Evolutionary conservation across 176 grass and related monocot species (phyloP).

Genomic region (Oryza meridionalis): DNA sequence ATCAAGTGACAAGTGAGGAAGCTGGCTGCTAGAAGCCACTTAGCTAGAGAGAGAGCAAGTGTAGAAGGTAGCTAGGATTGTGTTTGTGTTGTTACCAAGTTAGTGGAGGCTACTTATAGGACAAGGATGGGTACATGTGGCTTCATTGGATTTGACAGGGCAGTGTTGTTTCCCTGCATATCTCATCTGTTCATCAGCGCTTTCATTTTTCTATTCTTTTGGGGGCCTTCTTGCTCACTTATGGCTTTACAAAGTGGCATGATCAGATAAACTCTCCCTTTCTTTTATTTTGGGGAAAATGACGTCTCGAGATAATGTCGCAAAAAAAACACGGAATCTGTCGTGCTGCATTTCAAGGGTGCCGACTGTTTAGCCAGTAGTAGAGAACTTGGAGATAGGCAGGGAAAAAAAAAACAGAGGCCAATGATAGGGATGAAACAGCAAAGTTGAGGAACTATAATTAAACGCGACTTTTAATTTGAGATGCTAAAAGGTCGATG

Average conservation of each 20-base stretch:
- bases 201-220: background rate
- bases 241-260: conserved; percentile 22
- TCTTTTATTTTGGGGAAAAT: conserved; percentile 41
- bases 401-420: background rate
- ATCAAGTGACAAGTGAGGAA: conserved; percentile 15
- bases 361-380: conserved; percentile 29
- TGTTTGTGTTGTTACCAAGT: conserved; percentile 23
- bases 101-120: conserved; percentile 68
- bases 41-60: conserved; percentile 31
- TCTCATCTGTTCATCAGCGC: conserved; percentile 1
- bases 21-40: conserved; percentile 2
- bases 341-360: conserved; percentile 4
- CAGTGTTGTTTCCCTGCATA: conserved; percentile 40
- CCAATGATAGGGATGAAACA: background rate
- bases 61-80: conserved; percentile 33
- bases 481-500: background rate
- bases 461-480: background rate
- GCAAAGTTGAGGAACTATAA: background rate
- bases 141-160: conserved; percentile 46
- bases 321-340: conserved; percentile 21
- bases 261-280: conserved; percentile 41
- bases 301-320: conserved; percentile 48
- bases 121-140: background rate
- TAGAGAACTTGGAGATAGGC: background rate
- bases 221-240: conserved; percentile 15